These are phyloP conservation scores for Daucus carota DNA, from an alignment of 129 eudicot genomes.

Conservation along the genomic window DNA sequence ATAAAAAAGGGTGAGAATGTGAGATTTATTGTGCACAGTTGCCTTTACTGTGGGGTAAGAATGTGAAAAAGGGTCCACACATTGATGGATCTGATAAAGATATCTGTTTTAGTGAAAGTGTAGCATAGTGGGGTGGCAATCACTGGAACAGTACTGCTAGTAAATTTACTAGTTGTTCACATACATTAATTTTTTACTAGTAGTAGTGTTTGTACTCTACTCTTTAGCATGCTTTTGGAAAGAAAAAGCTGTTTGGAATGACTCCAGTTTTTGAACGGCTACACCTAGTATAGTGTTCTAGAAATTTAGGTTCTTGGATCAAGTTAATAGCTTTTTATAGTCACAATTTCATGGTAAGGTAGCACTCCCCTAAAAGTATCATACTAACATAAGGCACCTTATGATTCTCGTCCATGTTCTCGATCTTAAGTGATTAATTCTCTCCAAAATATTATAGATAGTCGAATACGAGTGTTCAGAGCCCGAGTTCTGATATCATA, in stretches of 20 bases:
- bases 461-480: no score
- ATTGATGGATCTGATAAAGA: conserved; percentile 7
- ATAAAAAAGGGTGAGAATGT: not conserved
- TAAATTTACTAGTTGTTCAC: not conserved
- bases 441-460: no score
- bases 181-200: not conserved
- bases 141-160: not conserved
- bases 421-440: no score
- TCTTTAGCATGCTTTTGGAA: conserved; percentile 8
- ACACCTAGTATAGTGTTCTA: not conserved
- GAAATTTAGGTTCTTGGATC: conserved; percentile 5
- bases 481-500: no score
- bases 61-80: conserved; percentile 1
- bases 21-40: not conserved
- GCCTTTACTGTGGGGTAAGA: conserved; percentile 2
- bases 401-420: no score
- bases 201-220: not conserved
- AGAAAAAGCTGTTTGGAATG: not conserved
- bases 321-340: not conserved
- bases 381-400: no score
- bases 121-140: conserved; percentile 4
- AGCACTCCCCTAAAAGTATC: not conserved
- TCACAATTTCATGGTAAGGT: not conserved
- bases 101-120: conserved; percentile 1
- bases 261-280: not conserved